Percentiles rank a stretch among this genome's conserved stretches.
phyloP scores from a whole-genome alignment of 352 stramenopile genomes.

The Phytophthora litchii region DNA sequence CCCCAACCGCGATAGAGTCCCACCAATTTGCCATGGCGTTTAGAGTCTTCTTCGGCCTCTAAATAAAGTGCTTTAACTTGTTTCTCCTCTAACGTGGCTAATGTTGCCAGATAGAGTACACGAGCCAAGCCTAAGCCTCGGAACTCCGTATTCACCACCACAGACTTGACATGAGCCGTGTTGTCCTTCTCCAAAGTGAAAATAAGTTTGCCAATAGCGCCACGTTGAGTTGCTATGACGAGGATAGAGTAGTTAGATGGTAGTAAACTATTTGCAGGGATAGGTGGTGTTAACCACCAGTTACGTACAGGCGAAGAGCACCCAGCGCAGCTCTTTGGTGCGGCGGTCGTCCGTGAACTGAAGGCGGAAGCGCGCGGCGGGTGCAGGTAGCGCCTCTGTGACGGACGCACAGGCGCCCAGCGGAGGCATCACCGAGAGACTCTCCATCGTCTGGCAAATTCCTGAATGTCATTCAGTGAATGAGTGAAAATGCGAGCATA shows the following conservation, averaged over 20 bases:
- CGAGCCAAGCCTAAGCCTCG: conserved; percentile 72
- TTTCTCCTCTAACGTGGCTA: conserved; percentile 67
- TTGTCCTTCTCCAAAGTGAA: conserved; percentile 73
- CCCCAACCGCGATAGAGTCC: conserved; percentile 77
- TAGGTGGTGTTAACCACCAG: too few species aligned
- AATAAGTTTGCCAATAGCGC: conserved; percentile 78
- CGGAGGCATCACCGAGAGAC: conserved; percentile 2
- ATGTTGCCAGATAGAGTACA: conserved; percentile 78
- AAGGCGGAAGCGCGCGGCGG: conserved; percentile 64
- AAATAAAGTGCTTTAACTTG: conserved; percentile 55
- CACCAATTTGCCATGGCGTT: conserved; percentile 66
- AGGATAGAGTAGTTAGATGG: conserved; percentile 1
- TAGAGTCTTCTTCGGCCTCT: conserved; percentile 72
- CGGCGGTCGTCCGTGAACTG: conserved; percentile 71
- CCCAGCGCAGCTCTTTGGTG: conserved; percentile 82
- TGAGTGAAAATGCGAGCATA: conserved; percentile 2
- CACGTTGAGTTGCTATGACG: conserved; percentile 49
- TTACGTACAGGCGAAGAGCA: conserved; percentile 72
- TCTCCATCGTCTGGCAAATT: conserved; percentile 17
- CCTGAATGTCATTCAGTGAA: conserved; percentile 9
- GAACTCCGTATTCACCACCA: conserved; percentile 72
- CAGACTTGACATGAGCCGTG: conserved; percentile 77
- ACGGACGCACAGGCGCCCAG: conserved; percentile 45
- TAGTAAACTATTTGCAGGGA: conserved; percentile 1
- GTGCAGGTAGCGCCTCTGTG: conserved; percentile 47